Evolutionary conservation across 345 rosid genomes (phyloP).

Genomic region (Linum trigynum): DNA sequence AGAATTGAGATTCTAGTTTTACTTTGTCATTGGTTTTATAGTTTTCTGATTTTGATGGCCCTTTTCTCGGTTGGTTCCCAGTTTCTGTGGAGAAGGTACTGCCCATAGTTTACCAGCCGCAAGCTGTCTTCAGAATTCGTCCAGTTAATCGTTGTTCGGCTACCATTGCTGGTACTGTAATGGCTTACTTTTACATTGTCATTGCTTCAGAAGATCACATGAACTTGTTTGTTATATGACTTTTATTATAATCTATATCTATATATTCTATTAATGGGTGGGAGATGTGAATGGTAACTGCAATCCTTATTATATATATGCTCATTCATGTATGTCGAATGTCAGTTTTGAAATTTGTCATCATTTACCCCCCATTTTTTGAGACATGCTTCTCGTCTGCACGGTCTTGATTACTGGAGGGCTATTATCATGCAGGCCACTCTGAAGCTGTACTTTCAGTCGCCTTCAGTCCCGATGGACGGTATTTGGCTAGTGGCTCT

Average conservation of each 20-base stretch:
- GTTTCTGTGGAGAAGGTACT: conserved; percentile 93
- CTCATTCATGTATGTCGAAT: no score
- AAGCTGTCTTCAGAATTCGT: conserved; percentile 87
- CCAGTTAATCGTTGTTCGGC: conserved; percentile 84
- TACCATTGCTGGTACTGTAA: conserved; percentile 64
- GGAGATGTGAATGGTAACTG: no score
- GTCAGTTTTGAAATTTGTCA: not conserved
- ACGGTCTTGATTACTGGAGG: not conserved
- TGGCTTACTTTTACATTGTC: conserved; percentile 6
- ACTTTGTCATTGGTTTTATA: not conserved
- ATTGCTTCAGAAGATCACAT: not conserved
- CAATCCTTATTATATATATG: no score
- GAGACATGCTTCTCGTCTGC: not conserved
- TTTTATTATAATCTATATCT: no score
- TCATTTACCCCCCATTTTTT: not conserved
- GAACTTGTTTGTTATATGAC: no score
- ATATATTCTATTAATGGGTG: no score
- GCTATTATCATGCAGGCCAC: conserved; percentile 40
- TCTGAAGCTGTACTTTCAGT: conserved; percentile 86
- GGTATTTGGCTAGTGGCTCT: conserved; percentile 89
- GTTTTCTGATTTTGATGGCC: no score
- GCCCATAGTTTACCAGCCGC: conserved; percentile 86
- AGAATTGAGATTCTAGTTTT: not conserved
- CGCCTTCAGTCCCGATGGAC: conserved; percentile 89
- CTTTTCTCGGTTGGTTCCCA: conserved; percentile 25